Conservation (phyloP, 78 protist genomes). For the Cavenderia fasciculata region DNA sequence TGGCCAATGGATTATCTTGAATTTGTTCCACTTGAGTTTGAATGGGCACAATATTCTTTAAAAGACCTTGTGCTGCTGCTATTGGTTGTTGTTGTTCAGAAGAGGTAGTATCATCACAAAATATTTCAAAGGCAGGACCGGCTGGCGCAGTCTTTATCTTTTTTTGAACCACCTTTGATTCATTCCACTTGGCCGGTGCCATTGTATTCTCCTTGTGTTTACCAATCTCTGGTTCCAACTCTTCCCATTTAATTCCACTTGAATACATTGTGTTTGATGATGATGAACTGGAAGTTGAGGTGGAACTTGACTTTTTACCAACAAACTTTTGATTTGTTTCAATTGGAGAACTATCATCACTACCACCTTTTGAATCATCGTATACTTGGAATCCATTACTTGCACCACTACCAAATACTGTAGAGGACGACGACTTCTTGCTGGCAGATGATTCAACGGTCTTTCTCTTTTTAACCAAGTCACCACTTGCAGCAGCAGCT, state of each 20-base stretch:
- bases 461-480: constrained; percentile 27
- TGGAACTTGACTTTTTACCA: not conserved
- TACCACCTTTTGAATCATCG: constrained; percentile 30
- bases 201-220: constrained; percentile 67
- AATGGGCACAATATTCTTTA: not conserved
- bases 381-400: constrained; percentile 33
- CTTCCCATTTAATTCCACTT: constrained; percentile 30
- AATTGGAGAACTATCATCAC: not conserved
- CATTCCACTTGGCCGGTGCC: constrained; percentile 30
- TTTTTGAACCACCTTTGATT: constrained; percentile 33
- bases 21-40: constrained; percentile 12
- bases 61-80: not conserved
- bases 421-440: too few species aligned
- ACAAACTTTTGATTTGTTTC: constrained; percentile 43
- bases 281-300: not conserved
- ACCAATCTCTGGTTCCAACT: constrained; percentile 54
- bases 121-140: constrained; percentile 19
- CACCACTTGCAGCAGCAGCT: not conserved
- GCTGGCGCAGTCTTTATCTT: constrained; percentile 7
- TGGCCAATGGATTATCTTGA: constrained; percentile 15
- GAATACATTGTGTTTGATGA: not conserved
- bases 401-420: not conserved
- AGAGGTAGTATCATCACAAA: constrained; percentile 33
- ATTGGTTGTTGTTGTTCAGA: not conserved
- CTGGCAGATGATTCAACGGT: too few species aligned